These are phyloP conservation scores for Lecanicillium sp. DNA, from an alignment of 2,329 filamentous ascomycete genomes.

Conservation along the genomic window DNA sequence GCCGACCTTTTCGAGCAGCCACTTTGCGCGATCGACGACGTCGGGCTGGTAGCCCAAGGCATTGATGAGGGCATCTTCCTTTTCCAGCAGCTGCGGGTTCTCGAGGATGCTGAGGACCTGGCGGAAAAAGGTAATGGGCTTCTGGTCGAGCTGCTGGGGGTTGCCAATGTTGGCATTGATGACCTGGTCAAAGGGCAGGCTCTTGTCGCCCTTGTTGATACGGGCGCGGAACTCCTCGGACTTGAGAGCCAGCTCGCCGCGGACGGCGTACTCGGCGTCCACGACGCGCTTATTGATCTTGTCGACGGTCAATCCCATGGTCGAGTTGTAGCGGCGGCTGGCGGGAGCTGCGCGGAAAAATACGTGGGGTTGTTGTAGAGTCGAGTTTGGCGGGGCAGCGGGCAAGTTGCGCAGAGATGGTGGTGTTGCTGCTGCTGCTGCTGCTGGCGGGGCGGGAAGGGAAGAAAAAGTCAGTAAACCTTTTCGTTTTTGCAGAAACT, in stretches of 20 bases:
- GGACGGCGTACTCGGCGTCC: conserved; percentile 89
- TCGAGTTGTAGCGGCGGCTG: conserved; percentile 13
- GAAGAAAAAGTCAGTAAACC: too few species aligned
- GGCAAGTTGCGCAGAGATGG: too few species aligned
- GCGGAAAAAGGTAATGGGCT: conserved; percentile 98
- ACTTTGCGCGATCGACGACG: conserved; percentile 75
- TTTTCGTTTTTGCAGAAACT: too few species aligned
- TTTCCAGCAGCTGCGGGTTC: conserved; percentile 76
- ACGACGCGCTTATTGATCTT: conserved; percentile 91
- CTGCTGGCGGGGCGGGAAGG: too few species aligned
- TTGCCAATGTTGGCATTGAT: conserved; percentile 99
- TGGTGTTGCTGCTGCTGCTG: too few species aligned
- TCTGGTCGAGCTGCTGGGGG: conserved; percentile 97
- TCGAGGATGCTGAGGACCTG: conserved; percentile 91
- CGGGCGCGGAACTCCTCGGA: conserved; percentile 82
- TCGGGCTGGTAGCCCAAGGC: conserved; percentile 81
- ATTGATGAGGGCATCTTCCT: conserved; percentile 69
- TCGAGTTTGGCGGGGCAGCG: conserved; percentile 5
- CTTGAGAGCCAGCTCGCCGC: conserved; percentile 88
- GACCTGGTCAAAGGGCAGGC: conserved; percentile 78
- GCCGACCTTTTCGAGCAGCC: conserved; percentile 72
- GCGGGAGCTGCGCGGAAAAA: neutral
- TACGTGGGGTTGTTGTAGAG: conserved; percentile 7
- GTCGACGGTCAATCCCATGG: conserved; percentile 56
- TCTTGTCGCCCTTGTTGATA: conserved; percentile 49